phyloP scores from a whole-genome alignment of 192 early-diverging fungal genomes.

The Coemansia sp. region DNA sequence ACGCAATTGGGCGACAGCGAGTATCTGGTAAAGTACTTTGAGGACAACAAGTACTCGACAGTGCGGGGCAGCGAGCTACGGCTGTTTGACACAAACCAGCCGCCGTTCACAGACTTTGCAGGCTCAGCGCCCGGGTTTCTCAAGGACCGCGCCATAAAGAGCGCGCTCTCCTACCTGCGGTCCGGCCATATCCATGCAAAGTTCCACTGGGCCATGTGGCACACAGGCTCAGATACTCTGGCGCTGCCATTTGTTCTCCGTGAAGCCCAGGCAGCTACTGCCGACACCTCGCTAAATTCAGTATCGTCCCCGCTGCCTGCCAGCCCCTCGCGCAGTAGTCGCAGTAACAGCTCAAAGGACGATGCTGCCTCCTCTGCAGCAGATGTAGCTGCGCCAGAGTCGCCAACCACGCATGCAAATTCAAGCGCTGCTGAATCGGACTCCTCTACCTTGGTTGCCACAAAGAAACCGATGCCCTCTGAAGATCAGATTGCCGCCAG shows the following conservation, averaged over 20 bases:
- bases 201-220: conserved; percentile 50
- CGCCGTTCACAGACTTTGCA: conserved; percentile 50
- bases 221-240: conserved; percentile 44
- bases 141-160: conserved; percentile 41
- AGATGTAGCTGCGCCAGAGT: neutral
- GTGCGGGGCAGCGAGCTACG: conserved; percentile 47
- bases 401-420: neutral
- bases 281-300: neutral
- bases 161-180: conserved; percentile 39
- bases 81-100: conserved; percentile 34
- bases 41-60: conserved; percentile 54
- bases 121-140: conserved; percentile 26
- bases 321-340: conserved; percentile 5
- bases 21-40: conserved; percentile 58
- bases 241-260: conserved; percentile 33
- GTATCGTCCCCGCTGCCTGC: neutral
- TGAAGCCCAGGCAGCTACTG: neutral
- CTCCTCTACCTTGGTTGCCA: conserved; percentile 28
- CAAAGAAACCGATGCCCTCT: conserved; percentile 2
- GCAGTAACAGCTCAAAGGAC: neutral
- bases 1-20: conserved; percentile 31
- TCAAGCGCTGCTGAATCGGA: conserved; percentile 28
- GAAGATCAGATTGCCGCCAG: neutral
- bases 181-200: conserved; percentile 40
- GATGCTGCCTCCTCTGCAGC: neutral